Evolutionary conservation across 2,329 filamentous ascomycete genomes (phyloP).

Genomic region (Talaromyces sp.): DNA sequence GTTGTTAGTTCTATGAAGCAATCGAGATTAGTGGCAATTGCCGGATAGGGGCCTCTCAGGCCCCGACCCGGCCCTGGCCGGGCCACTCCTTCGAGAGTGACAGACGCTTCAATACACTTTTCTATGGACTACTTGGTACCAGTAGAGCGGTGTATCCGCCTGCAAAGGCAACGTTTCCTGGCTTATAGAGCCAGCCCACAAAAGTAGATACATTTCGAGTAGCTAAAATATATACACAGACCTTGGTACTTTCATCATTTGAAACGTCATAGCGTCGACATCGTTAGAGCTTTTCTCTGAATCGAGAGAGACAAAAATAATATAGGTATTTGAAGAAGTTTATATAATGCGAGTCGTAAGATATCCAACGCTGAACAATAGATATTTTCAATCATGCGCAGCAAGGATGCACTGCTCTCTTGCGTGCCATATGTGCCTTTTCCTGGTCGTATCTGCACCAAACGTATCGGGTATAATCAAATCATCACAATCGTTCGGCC

Average conservation of each 20-base stretch:
- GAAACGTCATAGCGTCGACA: neutral
- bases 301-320: neutral
- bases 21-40: too few species aligned
- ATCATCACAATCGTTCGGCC: slow-evolving; percentile 16
- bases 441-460: slow-evolving; percentile 32
- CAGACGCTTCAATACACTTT: too few species aligned
- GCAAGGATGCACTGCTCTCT: slow-evolving; percentile 41
- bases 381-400: slow-evolving; percentile 23
- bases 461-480: slow-evolving; percentile 31
- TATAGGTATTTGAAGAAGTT: neutral
- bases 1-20: too few species aligned
- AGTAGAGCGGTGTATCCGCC: too few species aligned
- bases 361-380: neutral
- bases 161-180: too few species aligned
- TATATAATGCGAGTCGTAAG: neutral
- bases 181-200: too few species aligned
- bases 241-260: neutral
- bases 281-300: neutral
- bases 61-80: too few species aligned
- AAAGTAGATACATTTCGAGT: neutral
- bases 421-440: slow-evolving; percentile 39
- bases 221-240: neutral
- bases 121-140: too few species aligned
- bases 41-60: too few species aligned
- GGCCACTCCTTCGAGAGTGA: too few species aligned